Base-by-base conservation (phyloP, 371 early-diverging fungal species). In the Mortierella sp. region DNA sequence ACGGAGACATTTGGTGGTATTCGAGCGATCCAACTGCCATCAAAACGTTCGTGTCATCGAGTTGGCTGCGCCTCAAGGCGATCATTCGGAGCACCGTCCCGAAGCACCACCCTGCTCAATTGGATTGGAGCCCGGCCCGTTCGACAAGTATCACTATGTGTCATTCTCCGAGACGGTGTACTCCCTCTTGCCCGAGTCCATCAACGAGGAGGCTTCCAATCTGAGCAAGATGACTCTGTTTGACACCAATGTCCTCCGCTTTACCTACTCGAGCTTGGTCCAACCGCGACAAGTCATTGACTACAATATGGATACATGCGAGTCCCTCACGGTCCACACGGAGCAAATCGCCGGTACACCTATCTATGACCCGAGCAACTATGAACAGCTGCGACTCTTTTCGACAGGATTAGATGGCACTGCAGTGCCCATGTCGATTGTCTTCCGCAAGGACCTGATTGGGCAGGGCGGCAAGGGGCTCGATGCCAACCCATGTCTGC, bases 141-240 rank as follows among this genome's bases (percentile, higher is more conserved):
- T 93, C 72, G 80, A 85, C 35, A 75, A 88, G 21, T 93, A 91
- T 74, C 93, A 93, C 71, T 93, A 93, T 76, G 81, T 93, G 7
- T 87, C 91, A n/a, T 93, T 93, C 76, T 82, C 90, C 1, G 93
- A 93, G 68, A 87, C 79, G 3, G 92, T 93, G 11, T 93, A 93
- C 74, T 88, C 84, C 16, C 84, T 84, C 16, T 43, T 84, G 5
- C 81, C 84, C 16, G 79, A 72, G 38, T 84, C 91, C 4, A 84
- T 92, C 16, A 78, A 88, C 70, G 92, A 91, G 68, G 91, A 91
- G 63, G 85, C 88, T 16, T 88, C 91, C 12, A 88, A 92, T 76
- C 73, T 87, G 74, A 78, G 81, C 68, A 84, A 84, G 68, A 84
- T 84, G 84, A 76, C 81, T 1, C 77, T 83, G 51, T 88, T 87